Evolutionary conservation across 2,329 filamentous ascomycete species (phyloP).

Genomic region (Hypoxylon sp.): DNA sequence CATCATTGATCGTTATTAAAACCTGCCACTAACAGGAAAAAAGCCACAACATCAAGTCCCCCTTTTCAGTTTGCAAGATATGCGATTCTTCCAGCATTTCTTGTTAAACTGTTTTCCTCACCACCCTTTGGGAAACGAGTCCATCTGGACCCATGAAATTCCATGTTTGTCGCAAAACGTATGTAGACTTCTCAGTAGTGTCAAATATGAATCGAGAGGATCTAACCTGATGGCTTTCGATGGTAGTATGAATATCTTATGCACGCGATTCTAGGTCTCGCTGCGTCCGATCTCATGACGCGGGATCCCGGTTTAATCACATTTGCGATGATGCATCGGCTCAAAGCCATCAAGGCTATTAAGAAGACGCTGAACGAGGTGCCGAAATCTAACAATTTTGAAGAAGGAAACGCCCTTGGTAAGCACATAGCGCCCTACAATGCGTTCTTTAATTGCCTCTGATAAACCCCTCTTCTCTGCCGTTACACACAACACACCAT

Average conservation of each 20-base stretch:
- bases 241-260: slow-evolving; percentile 57
- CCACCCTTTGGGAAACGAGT: slow-evolving; percentile 75
- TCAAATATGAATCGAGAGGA: not conserved
- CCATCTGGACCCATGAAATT: slow-evolving; percentile 77
- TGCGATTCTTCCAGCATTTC: slow-evolving; percentile 80
- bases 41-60: slow-evolving; percentile 72
- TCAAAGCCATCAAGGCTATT: slow-evolving; percentile 75
- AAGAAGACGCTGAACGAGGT: slow-evolving; percentile 67
- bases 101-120: slow-evolving; percentile 73
- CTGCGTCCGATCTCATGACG: slow-evolving; percentile 75
- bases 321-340: slow-evolving; percentile 74
- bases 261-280: slow-evolving; percentile 76
- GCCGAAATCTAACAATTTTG: slow-evolving; percentile 60
- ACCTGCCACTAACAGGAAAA: slow-evolving; percentile 39
- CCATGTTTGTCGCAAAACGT: slow-evolving; percentile 77
- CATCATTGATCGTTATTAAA: slow-evolving; percentile 23
- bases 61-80: slow-evolving; percentile 73
- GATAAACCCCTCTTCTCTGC: not conserved
- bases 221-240: slow-evolving; percentile 15
- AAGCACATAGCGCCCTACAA: slow-evolving; percentile 5
- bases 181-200: slow-evolving; percentile 51
- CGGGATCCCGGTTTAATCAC: slow-evolving; percentile 66
- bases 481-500: not conserved
- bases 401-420: slow-evolving; percentile 70
- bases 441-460: not conserved